These are phyloP conservation scores for Claviceps spartinae DNA, from an alignment of 2,329 filamentous ascomycete species.

Conservation along the genomic window DNA sequence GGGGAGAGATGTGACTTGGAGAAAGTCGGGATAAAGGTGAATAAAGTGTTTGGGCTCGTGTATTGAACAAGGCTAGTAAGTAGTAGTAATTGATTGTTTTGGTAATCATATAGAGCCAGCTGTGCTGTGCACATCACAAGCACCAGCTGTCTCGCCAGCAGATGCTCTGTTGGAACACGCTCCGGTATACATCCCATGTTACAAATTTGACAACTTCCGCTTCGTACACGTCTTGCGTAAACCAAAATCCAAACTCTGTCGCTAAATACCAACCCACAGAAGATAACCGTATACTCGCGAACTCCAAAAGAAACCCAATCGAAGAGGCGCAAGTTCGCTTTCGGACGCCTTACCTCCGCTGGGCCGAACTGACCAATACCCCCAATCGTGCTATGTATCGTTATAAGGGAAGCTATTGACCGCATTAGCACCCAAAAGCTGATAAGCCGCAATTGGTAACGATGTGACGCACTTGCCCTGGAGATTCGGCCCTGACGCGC, in stretches of 20 bases:
- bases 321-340: neutral
- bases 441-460: neutral
- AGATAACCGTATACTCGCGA: neutral
- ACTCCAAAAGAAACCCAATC: neutral
- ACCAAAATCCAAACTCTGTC: neutral
- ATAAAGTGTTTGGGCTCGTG: neutral
- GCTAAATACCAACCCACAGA: neutral
- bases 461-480: conserved; percentile 26
- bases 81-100: neutral
- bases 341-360: neutral
- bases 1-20: neutral
- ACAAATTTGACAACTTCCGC: neutral
- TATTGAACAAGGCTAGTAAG: no score
- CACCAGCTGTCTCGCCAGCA: neutral
- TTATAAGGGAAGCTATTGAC: conserved; percentile 17
- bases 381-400: conserved; percentile 19
- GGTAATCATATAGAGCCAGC: neutral
- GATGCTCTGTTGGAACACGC: neutral
- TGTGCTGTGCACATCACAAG: neutral
- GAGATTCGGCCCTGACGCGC: conserved; percentile 24
- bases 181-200: neutral
- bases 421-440: neutral
- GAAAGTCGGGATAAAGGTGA: neutral
- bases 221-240: neutral
- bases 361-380: neutral